Base-by-base conservation (phyloP, 192 early-diverging fungal genomes). In the Paraglomus brasilianum region DNA sequence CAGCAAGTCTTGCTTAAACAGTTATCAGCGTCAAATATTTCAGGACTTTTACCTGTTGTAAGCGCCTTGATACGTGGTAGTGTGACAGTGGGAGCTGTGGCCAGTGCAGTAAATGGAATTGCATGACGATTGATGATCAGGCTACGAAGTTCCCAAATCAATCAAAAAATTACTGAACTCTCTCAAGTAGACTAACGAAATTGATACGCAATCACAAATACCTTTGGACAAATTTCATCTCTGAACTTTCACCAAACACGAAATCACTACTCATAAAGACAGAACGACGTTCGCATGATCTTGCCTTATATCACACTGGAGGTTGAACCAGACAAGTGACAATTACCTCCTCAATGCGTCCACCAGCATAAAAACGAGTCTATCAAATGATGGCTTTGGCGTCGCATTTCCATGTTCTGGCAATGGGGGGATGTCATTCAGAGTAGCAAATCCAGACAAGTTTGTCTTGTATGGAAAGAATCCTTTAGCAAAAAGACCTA, bases 61-160 rank as follows among this genome's bases (percentile, higher is more conserved):
- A 93, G 73, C 0, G 86, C 92, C 72, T 93, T 93, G 10, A 93
- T 87, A 15, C 92, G 79, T 69, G 91, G 92, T 60, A 93, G 80
- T 2, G 91, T 93, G 0, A 91, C 90, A 0, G 91, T 93, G 17
- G 92, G 91, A 14, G 92, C 85, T 38, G 80, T 80, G 1, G 82
- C 85, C 13, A 75, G 52, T 0, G 82, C 82, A 15, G 82, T 86
- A 52, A 79, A 86, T 22, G 82, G 81, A 36, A 81, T 75, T 40
- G 85, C 85, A 30, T 50, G 69, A 36, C 74, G 50, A 41, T 71
- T 56, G 21, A 77, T 70, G 61, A 86, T 78, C 10, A 89, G 70
- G 78, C 91, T 74, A 78, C 76, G 7, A 70, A 74, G 70, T 81
- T 79, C 15, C 71, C 67, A 39, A 73, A 80, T 5, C 80, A 68